Conservation (phyloP, 2,329 filamentous ascomycete genomes). For the Alternaria triticimaculans region DNA sequence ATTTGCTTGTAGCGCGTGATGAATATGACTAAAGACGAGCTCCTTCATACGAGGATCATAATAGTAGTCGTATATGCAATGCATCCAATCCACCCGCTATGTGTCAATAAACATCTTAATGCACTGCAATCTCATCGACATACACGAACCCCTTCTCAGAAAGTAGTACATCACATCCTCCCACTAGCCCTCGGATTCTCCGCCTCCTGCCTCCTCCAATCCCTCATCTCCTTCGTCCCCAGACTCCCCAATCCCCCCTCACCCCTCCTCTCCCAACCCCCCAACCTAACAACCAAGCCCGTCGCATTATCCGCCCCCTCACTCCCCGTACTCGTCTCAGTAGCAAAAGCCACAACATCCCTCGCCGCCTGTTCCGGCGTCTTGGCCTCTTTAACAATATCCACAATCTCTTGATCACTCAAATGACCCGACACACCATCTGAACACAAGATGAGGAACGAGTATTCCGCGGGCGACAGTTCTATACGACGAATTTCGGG, state of each 20-base stretch:
- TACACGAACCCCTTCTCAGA: neutral
- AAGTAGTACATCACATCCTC: constrained; percentile 54
- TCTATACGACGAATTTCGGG: constrained; percentile 85
- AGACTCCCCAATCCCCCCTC: constrained; percentile 89
- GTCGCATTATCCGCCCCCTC: constrained; percentile 66
- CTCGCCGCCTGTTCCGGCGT: constrained; percentile 86
- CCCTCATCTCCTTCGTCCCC: constrained; percentile 89
- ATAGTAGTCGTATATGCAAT: neutral
- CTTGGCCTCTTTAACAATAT: constrained; percentile 90
- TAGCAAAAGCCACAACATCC: constrained; percentile 84
- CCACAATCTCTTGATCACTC: constrained; percentile 92
- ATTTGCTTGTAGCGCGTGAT: too few relatives aligned
- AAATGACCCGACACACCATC: constrained; percentile 89
- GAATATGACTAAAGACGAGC: too few relatives aligned
- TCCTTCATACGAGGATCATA: neutral
- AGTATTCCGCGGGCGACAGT: constrained; percentile 81
- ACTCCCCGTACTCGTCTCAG: constrained; percentile 71
- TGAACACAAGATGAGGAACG: constrained; percentile 85
- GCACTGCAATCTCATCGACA: neutral
- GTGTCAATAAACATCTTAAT: neutral
- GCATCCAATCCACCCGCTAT: neutral
- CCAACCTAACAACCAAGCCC: constrained; percentile 66
- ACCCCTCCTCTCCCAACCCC: constrained; percentile 71
- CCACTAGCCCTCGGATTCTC: constrained; percentile 77
- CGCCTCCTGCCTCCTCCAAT: constrained; percentile 81